These are phyloP conservation scores for Hibiscus mutabilis DNA, from an alignment of 345 rosid species.

Conservation along the genomic window DNA sequence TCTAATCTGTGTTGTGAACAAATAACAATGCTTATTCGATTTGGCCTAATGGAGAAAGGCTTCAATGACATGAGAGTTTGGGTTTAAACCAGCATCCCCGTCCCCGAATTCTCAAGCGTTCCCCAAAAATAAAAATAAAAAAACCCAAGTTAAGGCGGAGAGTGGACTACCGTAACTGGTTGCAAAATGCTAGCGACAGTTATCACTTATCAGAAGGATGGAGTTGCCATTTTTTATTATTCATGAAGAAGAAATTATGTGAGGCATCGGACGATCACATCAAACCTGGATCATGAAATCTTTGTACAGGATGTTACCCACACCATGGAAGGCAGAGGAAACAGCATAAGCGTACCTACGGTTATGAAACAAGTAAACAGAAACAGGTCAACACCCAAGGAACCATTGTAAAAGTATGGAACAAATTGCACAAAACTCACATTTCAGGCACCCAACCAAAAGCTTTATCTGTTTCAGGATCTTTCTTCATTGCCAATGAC, in stretches of 20 bases:
- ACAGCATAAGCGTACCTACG: conserved; percentile 17
- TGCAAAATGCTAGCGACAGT: not conserved
- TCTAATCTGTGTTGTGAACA: not conserved
- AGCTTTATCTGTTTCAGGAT: conserved; percentile 84
- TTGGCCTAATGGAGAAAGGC: not conserved
- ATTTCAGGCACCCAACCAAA: conserved; percentile 99
- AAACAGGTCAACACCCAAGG: not conserved
- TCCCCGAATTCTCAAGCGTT: not conserved
- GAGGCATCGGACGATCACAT: not conserved
- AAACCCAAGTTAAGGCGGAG: not conserved
- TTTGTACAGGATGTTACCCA: conserved; percentile 22
- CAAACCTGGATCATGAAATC: conserved; percentile 98
- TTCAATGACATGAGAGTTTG: not conserved
- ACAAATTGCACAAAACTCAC: conserved; percentile 29
- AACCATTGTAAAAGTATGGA: not conserved
- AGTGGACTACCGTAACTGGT: not conserved
- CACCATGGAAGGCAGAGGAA: not conserved
- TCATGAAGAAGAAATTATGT: conserved; percentile 4
- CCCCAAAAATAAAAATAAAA: not conserved
- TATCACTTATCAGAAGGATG: not conserved
- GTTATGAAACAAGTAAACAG: conserved; percentile 8
- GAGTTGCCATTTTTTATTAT: not conserved
- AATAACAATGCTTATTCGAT: not conserved
- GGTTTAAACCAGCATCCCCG: not conserved
- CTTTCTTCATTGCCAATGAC: conserved; percentile 15